Evolutionary conservation across 2,329 filamentous ascomycete genomes (phyloP).

Genomic region (Aulographum hederae): DNA sequence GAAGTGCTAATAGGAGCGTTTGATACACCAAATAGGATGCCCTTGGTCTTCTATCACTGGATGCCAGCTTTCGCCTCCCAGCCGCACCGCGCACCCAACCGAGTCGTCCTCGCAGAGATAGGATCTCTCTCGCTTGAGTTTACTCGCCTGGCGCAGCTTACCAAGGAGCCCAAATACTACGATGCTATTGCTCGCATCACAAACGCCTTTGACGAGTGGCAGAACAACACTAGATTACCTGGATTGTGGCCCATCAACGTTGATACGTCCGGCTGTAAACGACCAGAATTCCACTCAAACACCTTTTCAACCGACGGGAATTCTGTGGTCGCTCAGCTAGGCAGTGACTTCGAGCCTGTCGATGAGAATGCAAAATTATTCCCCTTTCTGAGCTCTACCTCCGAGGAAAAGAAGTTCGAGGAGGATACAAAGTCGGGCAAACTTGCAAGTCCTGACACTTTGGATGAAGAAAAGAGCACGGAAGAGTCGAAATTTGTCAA

Average conservation of each 20-base stretch:
- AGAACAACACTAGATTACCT: constrained; percentile 36
- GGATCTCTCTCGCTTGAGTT: constrained; percentile 44
- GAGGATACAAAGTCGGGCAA: too few species aligned
- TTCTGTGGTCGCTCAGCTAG: not conserved
- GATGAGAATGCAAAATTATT: too few species aligned
- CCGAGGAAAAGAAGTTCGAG: too few species aligned
- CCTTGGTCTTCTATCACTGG: constrained; percentile 40
- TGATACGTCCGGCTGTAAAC: constrained; percentile 22
- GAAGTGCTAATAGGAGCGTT: constrained; percentile 48
- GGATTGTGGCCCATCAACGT: constrained; percentile 44
- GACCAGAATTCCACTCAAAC: too few species aligned
- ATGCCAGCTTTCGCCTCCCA: constrained; percentile 13
- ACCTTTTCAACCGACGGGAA: constrained; percentile 4
- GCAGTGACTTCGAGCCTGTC: too few species aligned
- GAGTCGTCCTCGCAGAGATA: constrained; percentile 27
- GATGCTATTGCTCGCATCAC: constrained; percentile 41
- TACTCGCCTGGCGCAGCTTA: constrained; percentile 45
- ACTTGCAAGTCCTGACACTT: too few species aligned
- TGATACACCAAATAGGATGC: constrained; percentile 51
- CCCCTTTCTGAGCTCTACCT: too few species aligned
- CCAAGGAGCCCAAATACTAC: constrained; percentile 40
- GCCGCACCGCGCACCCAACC: constrained; percentile 4
- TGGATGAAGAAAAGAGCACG: too few species aligned
- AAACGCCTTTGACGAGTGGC: constrained; percentile 34
- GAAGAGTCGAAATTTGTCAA: too few species aligned